Evolutionary conservation across 179 eudicot genomes (phyloP).

Genomic region (Nepenthes alata): DNA sequence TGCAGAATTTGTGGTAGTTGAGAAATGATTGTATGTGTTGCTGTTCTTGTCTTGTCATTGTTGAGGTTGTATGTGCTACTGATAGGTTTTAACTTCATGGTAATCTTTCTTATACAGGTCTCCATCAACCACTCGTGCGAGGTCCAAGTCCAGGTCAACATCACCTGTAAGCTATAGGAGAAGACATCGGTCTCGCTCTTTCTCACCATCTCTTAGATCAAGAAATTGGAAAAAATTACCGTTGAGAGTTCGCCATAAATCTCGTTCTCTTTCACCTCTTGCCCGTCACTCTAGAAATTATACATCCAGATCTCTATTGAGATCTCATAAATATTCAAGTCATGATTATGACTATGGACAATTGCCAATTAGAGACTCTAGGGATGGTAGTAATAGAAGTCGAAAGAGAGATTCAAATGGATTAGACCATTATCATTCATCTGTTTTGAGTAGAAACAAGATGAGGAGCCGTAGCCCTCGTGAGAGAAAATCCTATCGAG

Average conservation of each 20-base stretch:
- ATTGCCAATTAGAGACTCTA: constrained; percentile 39
- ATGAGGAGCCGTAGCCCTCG: constrained; percentile 78
- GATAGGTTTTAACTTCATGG: neutral
- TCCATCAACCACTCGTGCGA: constrained; percentile 43
- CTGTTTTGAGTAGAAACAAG: constrained; percentile 61
- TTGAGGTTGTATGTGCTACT: neutral
- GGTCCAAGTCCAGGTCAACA: constrained; percentile 53
- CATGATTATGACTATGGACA: constrained; percentile 59
- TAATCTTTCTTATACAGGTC: constrained; percentile 40
- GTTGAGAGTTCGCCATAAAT: constrained; percentile 54
- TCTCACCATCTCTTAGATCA: constrained; percentile 52
- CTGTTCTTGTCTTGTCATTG: no score
- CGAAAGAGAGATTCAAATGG: constrained; percentile 52
- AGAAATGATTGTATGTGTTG: no score
- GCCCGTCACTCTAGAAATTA: constrained; percentile 42
- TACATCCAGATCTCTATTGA: constrained; percentile 71
- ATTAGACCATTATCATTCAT: constrained; percentile 44
- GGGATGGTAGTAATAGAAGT: constrained; percentile 45
- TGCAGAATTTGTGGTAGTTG: no score
- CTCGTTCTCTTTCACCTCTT: constrained; percentile 66
- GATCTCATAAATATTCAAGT: constrained; percentile 66
- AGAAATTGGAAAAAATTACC: constrained; percentile 65
- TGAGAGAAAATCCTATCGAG: constrained; percentile 47
- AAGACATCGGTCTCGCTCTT: constrained; percentile 65
- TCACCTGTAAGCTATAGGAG: constrained; percentile 51